Conservation (phyloP, 371 early-diverging fungal genomes). For the Syncephalastrum contaminatum region DNA sequence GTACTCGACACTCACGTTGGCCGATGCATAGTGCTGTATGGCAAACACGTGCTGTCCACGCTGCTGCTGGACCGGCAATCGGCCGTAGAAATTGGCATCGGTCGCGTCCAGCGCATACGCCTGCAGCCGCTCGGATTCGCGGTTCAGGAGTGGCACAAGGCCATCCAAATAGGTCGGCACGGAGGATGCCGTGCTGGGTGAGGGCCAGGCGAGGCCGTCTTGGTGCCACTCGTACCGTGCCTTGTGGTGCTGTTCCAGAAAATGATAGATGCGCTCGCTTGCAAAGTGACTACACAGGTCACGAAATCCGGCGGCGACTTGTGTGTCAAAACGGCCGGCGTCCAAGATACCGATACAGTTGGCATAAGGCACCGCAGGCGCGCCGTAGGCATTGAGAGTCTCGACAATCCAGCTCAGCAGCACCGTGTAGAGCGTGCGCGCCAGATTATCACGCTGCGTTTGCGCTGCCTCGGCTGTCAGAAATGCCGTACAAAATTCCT, state of each 20-base stretch:
- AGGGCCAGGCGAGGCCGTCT: slow-evolving; percentile 6
- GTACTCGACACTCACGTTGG: slow-evolving; percentile 56
- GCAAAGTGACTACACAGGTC: slow-evolving; percentile 85
- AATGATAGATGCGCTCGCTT: slow-evolving; percentile 79
- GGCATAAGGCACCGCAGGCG: slow-evolving; percentile 26
- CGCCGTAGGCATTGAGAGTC: slow-evolving; percentile 64
- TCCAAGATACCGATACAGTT: slow-evolving; percentile 68
- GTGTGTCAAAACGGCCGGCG: slow-evolving; percentile 65
- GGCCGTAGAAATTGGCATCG: slow-evolving; percentile 32
- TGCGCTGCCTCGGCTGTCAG: slow-evolving; percentile 68
- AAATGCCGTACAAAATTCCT: slow-evolving; percentile 81
- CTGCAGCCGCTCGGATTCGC: slow-evolving; percentile 35
- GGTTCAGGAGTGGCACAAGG: slow-evolving; percentile 25
- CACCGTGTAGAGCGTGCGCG: slow-evolving; percentile 71
- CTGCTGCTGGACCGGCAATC: slow-evolving; percentile 12
- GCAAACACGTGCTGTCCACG: slow-evolving; percentile 46
- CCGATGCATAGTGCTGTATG: slow-evolving; percentile 70
- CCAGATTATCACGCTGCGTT: slow-evolving; percentile 68
- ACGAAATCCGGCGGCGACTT: slow-evolving; percentile 52
- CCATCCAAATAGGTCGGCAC: slow-evolving; percentile 4
- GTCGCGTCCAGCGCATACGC: slow-evolving; percentile 44
- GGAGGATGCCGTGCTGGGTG: background rate
- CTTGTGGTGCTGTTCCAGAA: slow-evolving; percentile 8
- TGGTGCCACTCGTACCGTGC: background rate
- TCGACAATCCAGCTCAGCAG: slow-evolving; percentile 80